A percentile compares a stretch with the other conserved stretches of the same genome.
phyloP scores from a whole-genome alignment of 148 eudicot genomes.

The Heliosperma pusillum region DNA sequence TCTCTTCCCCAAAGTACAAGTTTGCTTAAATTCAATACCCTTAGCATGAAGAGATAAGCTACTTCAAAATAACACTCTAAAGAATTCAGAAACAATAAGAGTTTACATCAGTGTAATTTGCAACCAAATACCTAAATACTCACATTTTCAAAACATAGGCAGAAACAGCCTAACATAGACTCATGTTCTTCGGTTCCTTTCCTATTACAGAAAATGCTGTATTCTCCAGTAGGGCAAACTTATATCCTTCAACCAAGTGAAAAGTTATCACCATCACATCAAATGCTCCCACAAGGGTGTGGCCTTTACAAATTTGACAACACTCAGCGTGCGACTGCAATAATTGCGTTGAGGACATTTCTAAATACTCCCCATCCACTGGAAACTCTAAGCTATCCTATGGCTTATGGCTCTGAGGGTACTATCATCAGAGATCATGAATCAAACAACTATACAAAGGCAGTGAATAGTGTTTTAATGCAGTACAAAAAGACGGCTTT shows the following conservation, averaged over 20 bases:
- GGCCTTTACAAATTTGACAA: slow-evolving; percentile 51
- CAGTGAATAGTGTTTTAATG: slow-evolving; percentile 51
- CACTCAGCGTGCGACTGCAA: slow-evolving; percentile 26
- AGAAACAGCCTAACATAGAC: background rate
- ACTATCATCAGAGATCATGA: slow-evolving; percentile 78
- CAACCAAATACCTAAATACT: no score
- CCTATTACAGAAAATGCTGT: slow-evolving; percentile 59
- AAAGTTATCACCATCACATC: slow-evolving; percentile 61
- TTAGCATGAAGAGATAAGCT: no score
- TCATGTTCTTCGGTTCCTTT: slow-evolving; percentile 7
- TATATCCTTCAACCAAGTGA: slow-evolving; percentile 75
- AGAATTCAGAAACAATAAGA: no score
- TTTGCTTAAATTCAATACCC: no score
- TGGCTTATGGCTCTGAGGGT: slow-evolving; percentile 78
- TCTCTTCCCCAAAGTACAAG: no score
- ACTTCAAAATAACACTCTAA: no score
- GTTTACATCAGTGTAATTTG: no score
- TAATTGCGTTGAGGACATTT: slow-evolving; percentile 47
- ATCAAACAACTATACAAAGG: slow-evolving; percentile 75
- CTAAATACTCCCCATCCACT: slow-evolving; percentile 76
- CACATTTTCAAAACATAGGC: background rate
- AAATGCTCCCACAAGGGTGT: slow-evolving; percentile 63
- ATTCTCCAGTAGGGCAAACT: slow-evolving; percentile 67
- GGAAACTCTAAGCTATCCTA: slow-evolving; percentile 55
- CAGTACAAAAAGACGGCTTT: slow-evolving; percentile 37